These are phyloP conservation scores for Tolypocladium pustulatum DNA, from an alignment of 2,329 filamentous ascomycete species.

Conservation along the genomic window DNA sequence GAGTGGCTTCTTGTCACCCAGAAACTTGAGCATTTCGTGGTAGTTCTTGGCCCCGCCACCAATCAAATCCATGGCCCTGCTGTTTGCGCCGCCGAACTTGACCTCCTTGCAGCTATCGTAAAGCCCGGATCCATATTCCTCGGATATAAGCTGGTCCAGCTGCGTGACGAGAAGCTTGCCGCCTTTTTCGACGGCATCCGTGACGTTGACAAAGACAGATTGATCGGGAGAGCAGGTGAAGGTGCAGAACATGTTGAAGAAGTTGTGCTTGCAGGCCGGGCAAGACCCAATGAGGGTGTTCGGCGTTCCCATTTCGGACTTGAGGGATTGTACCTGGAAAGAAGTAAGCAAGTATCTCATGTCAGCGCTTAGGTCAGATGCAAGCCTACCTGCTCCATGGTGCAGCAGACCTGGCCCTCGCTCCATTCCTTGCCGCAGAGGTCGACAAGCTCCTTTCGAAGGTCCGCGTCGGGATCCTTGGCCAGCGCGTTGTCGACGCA, in stretches of 20 bases:
- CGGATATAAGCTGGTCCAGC: slow-evolving; percentile 78
- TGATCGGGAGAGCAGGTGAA: slow-evolving; percentile 98
- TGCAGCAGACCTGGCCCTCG: slow-evolving; percentile 76
- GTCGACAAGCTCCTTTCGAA: slow-evolving; percentile 68
- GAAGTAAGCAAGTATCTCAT: background rate
- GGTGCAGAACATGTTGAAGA: slow-evolving; percentile 96
- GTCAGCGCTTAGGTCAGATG: too few species aligned
- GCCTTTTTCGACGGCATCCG: slow-evolving; percentile 53
- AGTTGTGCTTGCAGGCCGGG: slow-evolving; percentile 95
- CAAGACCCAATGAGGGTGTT: slow-evolving; percentile 86
- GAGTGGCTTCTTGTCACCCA: slow-evolving; percentile 76
- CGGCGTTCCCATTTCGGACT: slow-evolving; percentile 75
- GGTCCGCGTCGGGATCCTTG: slow-evolving; percentile 57
- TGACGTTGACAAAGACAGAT: slow-evolving; percentile 90
- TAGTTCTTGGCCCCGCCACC: slow-evolving; percentile 92
- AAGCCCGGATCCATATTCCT: slow-evolving; percentile 76
- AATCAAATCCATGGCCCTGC: slow-evolving; percentile 90
- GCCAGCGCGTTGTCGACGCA: slow-evolving; percentile 87
- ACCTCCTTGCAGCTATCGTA: slow-evolving; percentile 98
- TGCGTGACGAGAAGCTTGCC: slow-evolving; percentile 65
- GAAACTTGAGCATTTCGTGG: slow-evolving; percentile 74
- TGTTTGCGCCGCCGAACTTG: slow-evolving; percentile 91
- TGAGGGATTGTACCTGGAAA: slow-evolving; percentile 61
- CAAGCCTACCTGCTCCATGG: slow-evolving; percentile 55
- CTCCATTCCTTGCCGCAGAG: slow-evolving; percentile 86